Base-by-base conservation (phyloP, 768 basidiomycete genomes). In the Tricholoma saponaceum region DNA sequence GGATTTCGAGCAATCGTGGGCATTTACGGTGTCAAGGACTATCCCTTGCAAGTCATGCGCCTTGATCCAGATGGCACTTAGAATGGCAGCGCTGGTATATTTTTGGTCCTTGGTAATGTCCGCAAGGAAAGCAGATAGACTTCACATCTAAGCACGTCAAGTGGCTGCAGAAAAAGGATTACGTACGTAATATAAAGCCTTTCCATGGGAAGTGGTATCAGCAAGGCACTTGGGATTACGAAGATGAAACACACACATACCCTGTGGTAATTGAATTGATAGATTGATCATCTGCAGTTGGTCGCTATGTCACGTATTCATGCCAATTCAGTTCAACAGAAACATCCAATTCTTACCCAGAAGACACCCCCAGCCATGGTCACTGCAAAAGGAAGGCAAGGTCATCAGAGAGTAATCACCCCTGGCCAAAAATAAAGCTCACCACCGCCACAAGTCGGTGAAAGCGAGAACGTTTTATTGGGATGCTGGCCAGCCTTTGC, bases 361-460 rank as follows among this genome's bases (percentile, higher is more conserved):
- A 83, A 84, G 16, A 83, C 82, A 8, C 79, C 80, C 2, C 82
- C 81, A 5, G 76, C 79, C 79, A 82, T 82, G 12, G 77, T 76
- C 20, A 65, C 77, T 79, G 57, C 35, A 57, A 20, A 58, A 22
- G 10, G 41, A 54, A 7, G 7, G 12, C 12, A 76, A 54, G 30
- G 30, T 9, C 30, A 32, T 4, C 1, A 10, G 30, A 32, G 8
- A 32, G 30, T 10, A 6, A 8, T 32, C 30, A 10, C n/a, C n/a
- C n/a, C n/a, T n/a, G n/a, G n/a, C n/a, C n/a, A n/a, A n/a, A n/a
- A n/a, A n/a, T n/a, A n/a, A n/a, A n/a, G n/a, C n/a, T n/a, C 25
- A 79, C 79, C 61, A 52, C 76, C 78, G 22, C 76, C 71, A 56
- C 82, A 84, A 9, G 75, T 76, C 4, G 71, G 69, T 41, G 70